A percentile compares a stretch with the other conserved stretches of the same genome.
phyloP scores from a whole-genome alignment of 305 asterid genomes.

The Plantago lanceolata region DNA sequence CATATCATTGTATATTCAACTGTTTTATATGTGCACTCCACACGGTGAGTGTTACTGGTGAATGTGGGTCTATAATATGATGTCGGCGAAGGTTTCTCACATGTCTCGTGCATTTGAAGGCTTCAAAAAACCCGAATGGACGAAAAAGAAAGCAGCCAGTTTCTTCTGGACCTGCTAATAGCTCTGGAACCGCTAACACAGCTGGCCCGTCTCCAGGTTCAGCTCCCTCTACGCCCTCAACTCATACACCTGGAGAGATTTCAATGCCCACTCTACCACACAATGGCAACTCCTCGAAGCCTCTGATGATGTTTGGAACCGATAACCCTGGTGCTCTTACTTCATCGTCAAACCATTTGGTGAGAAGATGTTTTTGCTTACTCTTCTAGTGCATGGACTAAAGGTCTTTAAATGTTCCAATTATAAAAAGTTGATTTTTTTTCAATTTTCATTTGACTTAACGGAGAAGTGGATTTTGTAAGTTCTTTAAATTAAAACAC shows the following conservation, averaged over 20 bases:
- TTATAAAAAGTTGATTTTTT: background rate
- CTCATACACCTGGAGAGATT: slow-evolving; percentile 95
- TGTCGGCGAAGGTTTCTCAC: slow-evolving; percentile 33
- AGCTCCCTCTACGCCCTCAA: slow-evolving; percentile 98
- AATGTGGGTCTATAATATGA: slow-evolving; percentile 5
- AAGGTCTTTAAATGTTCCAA: background rate
- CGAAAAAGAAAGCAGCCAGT: slow-evolving; percentile 93
- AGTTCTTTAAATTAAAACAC: background rate
- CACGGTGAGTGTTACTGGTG: slow-evolving; percentile 3
- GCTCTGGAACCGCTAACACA: slow-evolving; percentile 97
- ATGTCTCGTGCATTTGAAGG: slow-evolving; percentile 50
- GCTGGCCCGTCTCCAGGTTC: slow-evolving; percentile 99
- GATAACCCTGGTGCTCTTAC: slow-evolving; percentile 80
- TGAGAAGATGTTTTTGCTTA: slow-evolving; percentile 25
- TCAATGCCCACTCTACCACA: slow-evolving; percentile 87
- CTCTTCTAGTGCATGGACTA: background rate
- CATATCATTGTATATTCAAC: background rate
- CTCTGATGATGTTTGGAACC: slow-evolving; percentile 74
- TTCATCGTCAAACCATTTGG: slow-evolving; percentile 89
- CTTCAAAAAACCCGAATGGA: slow-evolving; percentile 85
- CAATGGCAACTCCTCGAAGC: slow-evolving; percentile 76
- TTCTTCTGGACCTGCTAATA: slow-evolving; percentile 94
- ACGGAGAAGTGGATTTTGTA: background rate
- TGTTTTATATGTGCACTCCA: slow-evolving; percentile 6
- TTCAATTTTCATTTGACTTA: background rate